phyloP scores from a whole-genome alignment of 805 yeast species.

The Sugiyamaella mastotermitis region DNA sequence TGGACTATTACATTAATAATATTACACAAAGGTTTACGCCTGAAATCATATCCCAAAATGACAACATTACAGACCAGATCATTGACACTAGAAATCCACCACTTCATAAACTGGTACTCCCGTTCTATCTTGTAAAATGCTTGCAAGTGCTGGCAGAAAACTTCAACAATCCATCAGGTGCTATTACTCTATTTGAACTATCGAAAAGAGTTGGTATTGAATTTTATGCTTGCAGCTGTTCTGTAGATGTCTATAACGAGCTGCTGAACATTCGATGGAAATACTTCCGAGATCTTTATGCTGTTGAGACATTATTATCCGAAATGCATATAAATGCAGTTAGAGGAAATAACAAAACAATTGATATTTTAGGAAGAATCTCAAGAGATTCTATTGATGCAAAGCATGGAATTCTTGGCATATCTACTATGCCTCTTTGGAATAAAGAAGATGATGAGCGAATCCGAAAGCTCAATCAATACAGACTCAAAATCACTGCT shows the following conservation, averaged over 20 bases:
- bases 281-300: constrained; percentile 32
- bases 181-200: constrained; percentile 33
- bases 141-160: constrained; percentile 17
- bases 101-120: constrained; percentile 7
- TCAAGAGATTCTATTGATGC: constrained; percentile 24
- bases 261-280: constrained; percentile 36
- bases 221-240: constrained; percentile 34
- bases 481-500: constrained; percentile 15
- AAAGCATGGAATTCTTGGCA: constrained; percentile 19
- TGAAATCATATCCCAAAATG: background rate
- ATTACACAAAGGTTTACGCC: constrained; percentile 11
- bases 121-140: constrained; percentile 17
- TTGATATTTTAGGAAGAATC: constrained; percentile 24
- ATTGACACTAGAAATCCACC: constrained; percentile 11
- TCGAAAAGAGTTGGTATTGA: constrained; percentile 31
- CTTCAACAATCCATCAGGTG: constrained; percentile 29
- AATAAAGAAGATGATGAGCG: constrained; percentile 24
- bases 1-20: constrained; percentile 18
- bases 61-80: constrained; percentile 1
- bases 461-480: constrained; percentile 22
- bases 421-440: constrained; percentile 26
- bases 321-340: constrained; percentile 40
- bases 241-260: constrained; percentile 35
- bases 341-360: constrained; percentile 32
- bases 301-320: constrained; percentile 31